phyloP scores from a whole-genome alignment of 108 stramenopile genomes.

The Bacterosira constricta region DNA sequence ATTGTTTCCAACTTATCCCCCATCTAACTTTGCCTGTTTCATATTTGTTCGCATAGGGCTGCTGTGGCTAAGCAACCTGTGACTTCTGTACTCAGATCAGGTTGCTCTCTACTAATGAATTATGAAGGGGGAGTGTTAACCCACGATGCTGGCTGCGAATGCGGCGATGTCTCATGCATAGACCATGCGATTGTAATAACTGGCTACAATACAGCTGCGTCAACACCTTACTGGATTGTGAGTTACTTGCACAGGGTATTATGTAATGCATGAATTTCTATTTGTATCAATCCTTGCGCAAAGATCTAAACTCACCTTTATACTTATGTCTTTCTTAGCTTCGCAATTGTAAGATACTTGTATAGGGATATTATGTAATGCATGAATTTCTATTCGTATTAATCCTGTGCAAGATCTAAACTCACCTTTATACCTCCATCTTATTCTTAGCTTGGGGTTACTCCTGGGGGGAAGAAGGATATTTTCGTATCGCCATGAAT shows the following conservation, averaged over 20 bases:
- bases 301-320: no score
- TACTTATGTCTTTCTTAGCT: no score
- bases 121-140: constrained; percentile 83
- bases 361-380: no score
- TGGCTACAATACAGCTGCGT: constrained; percentile 68
- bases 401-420: no score
- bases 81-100: constrained; percentile 53
- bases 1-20: neutral
- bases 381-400: no score
- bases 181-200: constrained; percentile 90
- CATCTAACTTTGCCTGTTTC: neutral
- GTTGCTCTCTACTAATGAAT: constrained; percentile 61
- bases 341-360: no score
- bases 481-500: constrained; percentile 59
- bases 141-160: constrained; percentile 66
- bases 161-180: constrained; percentile 43
- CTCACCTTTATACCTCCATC: no score
- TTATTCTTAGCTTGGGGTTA: constrained; percentile 39
- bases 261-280: no score
- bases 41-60: constrained; percentile 22
- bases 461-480: constrained; percentile 60
- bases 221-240: constrained; percentile 60
- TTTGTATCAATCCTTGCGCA: no score
- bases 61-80: constrained; percentile 58
- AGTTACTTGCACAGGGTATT: no score